Percentiles rank a stretch among this genome's conserved stretches.
Evolutionary conservation across 306 rosid genomes (phyloP).

Genomic region (Malus asiatica): DNA sequence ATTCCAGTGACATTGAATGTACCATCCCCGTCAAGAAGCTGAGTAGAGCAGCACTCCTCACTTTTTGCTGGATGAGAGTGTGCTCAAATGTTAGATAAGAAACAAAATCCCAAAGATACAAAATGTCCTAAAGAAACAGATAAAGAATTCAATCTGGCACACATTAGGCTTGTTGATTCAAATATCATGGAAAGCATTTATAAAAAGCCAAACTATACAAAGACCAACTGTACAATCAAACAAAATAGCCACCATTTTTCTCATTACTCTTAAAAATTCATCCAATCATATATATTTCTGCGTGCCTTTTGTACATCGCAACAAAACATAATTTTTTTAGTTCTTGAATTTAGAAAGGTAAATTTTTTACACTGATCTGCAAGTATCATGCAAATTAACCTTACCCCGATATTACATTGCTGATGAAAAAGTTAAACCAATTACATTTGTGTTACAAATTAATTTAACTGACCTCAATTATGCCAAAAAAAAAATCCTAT

Average conservation of each 20-base stretch:
- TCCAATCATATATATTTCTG: background rate
- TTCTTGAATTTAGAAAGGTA: background rate
- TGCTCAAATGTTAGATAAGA: conserved; percentile 15
- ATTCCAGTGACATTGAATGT: conserved; percentile 60
- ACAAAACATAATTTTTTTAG: background rate
- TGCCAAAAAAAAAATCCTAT: conserved; percentile 14
- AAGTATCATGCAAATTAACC: background rate
- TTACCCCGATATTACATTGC: background rate
- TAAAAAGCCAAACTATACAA: background rate
- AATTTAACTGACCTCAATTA: conserved; percentile 10
- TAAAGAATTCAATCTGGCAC: background rate
- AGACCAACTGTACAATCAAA: background rate
- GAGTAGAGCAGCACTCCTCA: conserved; percentile 60
- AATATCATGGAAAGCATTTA: background rate
- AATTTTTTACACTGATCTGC: background rate
- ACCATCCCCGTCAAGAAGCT: conserved; percentile 95
- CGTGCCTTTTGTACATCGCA: background rate
- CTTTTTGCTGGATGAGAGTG: conserved; percentile 35
- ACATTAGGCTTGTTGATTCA: background rate
- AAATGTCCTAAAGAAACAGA: background rate
- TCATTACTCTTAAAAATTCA: background rate
- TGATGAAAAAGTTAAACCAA: background rate
- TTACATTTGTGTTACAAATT: background rate
- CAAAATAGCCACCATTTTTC: background rate
- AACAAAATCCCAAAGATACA: background rate